Evolutionary conservation across 768 basidiomycete species (phyloP), one percentile per base, ranked within the genome.

Genomic region (Inosperma sp.): DNA sequence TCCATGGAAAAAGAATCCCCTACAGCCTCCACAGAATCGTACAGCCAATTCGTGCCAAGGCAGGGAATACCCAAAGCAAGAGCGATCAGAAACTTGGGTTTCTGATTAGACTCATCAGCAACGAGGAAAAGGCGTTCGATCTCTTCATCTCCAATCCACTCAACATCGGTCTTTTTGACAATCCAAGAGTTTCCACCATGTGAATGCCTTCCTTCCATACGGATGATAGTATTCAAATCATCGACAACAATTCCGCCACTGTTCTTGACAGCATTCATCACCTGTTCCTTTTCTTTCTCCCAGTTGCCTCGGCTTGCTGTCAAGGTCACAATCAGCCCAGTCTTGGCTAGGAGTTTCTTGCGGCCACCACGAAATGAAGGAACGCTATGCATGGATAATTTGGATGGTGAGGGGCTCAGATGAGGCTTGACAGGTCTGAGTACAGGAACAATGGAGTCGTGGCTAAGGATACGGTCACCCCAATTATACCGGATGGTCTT

Each of bases 31-130:
- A 73, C 60, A 9, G 69, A 71, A 21, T 72, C 66, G 27, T 70
- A 55, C 25, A 86, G 62, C 79, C 83, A 93, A 9, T 73, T 67
- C 5, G 74, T 63, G 1, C 75, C 77, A 21, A 96, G 59, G 56
- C 89, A 93, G 3, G 93, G 93, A 45, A 96, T 82, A 9, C 93
- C 93, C 33, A 93, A 71, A 0, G 88, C 91, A 27, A 97, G 76
- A 5, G 91, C 88, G 3, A 84, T 75, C 47, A 95, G 71, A 59
- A 79, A 92, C 65, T 93, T 94, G 8, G 85, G 79, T 57, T 88
- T 93, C 50, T 81, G 78, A 56, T 75, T 80, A 7, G 75, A 63
- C 12, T 82, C 78, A 54, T 88, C 83, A 0, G 87, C 79, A 13
- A 90, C 54, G 33, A 90, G 71, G 65, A 88, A 88, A 19, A 86